These are phyloP conservation scores for Hemerocallis citrina DNA, from an alignment of 106 monocot genomes.

Conservation along the genomic window DNA sequence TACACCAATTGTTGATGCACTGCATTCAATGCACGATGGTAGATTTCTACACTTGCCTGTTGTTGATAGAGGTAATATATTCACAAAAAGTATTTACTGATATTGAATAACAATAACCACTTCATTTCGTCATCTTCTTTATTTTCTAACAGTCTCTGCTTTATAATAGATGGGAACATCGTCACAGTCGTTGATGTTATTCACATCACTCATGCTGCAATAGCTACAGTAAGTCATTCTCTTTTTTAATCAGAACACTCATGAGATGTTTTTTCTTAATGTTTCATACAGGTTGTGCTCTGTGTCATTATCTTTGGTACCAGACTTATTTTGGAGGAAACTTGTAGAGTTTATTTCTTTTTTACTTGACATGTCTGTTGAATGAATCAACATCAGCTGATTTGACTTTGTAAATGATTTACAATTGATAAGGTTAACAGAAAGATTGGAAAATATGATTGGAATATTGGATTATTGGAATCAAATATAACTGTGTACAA, in stretches of 20 bases:
- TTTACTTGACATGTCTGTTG: no score
- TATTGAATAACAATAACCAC: background rate
- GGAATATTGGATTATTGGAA: no score
- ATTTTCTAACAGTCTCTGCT: background rate
- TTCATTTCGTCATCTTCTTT: background rate
- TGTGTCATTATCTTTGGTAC: background rate
- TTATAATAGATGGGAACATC: conserved; percentile 52
- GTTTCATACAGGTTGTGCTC: background rate
- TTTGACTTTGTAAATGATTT: no score
- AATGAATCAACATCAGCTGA: no score
- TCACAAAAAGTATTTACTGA: background rate
- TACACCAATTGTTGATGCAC: conserved; percentile 60
- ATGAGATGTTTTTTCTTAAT: background rate
- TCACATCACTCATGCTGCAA: conserved; percentile 62
- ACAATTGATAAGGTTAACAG: no score
- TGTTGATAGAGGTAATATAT: conserved; percentile 48
- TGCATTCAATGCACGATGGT: conserved; percentile 28
- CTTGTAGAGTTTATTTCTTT: no score
- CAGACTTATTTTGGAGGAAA: no score
- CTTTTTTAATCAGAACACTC: background rate
- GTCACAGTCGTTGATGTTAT: conserved; percentile 71
- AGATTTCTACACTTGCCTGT: conserved; percentile 61
- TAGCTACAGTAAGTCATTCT: conserved; percentile 49
- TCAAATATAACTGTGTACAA: no score
- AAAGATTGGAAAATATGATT: no score